These are phyloP conservation scores for Aspergillus tanneri DNA, from an alignment of 2,329 filamentous ascomycete genomes.

Conservation along the genomic window DNA sequence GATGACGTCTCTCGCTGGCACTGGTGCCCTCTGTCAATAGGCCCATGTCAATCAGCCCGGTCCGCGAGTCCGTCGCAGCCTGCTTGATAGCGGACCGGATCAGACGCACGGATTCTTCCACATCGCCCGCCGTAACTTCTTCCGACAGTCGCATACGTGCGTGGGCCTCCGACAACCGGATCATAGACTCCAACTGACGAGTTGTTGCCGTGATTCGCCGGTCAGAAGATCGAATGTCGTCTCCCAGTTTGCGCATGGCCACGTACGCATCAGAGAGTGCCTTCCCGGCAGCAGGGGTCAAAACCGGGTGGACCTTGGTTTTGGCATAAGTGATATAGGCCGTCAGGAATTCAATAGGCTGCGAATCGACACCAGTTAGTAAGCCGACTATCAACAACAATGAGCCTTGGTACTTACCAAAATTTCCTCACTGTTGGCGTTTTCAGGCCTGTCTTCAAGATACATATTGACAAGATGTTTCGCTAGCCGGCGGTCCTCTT, in stretches of 20 bases:
- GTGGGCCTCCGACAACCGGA: slow-evolving; percentile 91
- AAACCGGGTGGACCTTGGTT: slow-evolving; percentile 75
- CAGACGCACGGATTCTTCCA: slow-evolving; percentile 84
- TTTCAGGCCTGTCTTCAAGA: slow-evolving; percentile 88
- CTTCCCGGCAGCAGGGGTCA: slow-evolving; percentile 75
- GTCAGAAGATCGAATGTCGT: slow-evolving; percentile 81
- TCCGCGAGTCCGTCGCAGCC: slow-evolving; percentile 87
- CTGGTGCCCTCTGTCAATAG: slow-evolving; percentile 92
- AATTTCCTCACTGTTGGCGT: slow-evolving; percentile 73
- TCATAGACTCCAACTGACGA: slow-evolving; percentile 96
- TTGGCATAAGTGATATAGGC: slow-evolving; percentile 97
- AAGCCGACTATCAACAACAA: not conserved
- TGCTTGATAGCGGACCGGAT: slow-evolving; percentile 96
- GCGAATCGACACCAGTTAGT: slow-evolving; percentile 9
- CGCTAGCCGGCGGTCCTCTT: slow-evolving; percentile 80
- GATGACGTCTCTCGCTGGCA: slow-evolving; percentile 77
- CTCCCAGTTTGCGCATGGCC: slow-evolving; percentile 89
- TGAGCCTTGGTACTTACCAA: slow-evolving; percentile 60
- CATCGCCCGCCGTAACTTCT: slow-evolving; percentile 76
- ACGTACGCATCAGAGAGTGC: slow-evolving; percentile 87
- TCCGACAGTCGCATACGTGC: slow-evolving; percentile 90
- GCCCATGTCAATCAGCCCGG: slow-evolving; percentile 94
- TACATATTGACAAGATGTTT: slow-evolving; percentile 96
- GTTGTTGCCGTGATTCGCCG: slow-evolving; percentile 98
- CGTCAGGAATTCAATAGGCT: slow-evolving; percentile 94